Evolutionary conservation across 2,329 filamentous ascomycete species (phyloP).

Genomic region (Hyphodiscus sp.): DNA sequence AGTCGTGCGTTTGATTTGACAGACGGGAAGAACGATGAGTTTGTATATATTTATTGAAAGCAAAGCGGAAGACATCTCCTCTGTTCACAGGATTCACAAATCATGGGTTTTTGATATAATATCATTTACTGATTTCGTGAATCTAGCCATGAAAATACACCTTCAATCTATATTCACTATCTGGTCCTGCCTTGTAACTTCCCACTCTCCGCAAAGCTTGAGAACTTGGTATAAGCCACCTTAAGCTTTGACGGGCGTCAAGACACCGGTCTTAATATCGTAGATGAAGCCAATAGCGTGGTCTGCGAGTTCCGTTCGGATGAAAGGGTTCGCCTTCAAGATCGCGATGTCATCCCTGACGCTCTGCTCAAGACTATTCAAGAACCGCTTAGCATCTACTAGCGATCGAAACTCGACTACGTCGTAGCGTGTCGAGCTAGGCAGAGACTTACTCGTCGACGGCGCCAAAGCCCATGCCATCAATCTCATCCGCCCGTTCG

Average conservation of each 20-base stretch:
- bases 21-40: conserved; percentile 61
- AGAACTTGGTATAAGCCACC: neutral
- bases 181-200: neutral
- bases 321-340: conserved; percentile 16
- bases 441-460: conserved; percentile 19
- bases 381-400: neutral
- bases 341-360: conserved; percentile 22
- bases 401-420: no score
- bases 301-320: conserved; percentile 22
- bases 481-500: conserved; percentile 14
- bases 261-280: conserved; percentile 24
- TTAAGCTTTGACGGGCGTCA: neutral
- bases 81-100: no score
- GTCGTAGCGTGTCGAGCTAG: no score
- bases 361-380: conserved; percentile 20
- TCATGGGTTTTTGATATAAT: neutral
- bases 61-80: neutral
- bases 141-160: no score
- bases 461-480: conserved; percentile 22
- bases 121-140: no score
- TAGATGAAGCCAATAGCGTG: conserved; percentile 17
- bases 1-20: conserved; percentile 54
- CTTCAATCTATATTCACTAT: neutral
- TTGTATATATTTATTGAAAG: conserved; percentile 50
- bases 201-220: neutral